Base-by-base conservation (phyloP, 169 alveolate genomes). In the Plasmodium coatneyi region DNA sequence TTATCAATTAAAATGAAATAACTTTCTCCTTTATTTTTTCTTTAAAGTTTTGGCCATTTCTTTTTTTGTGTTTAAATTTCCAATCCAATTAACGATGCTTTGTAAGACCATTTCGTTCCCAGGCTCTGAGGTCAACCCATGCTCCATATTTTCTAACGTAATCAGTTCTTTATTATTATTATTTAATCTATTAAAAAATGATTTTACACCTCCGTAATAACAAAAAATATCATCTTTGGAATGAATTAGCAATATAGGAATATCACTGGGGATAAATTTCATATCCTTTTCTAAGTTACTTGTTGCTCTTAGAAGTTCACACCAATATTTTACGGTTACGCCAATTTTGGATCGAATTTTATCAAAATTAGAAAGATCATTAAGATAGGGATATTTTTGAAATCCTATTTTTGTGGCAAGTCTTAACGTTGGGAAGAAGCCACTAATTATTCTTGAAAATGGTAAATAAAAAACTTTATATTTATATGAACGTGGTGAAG, bases 161-260 rank as follows among this genome's bases (percentile, higher is more conserved):
- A 30, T 39, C 7, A 81, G 19, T 46, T 81, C 52, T 81, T 81
- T 81, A 49, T 52, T 81, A 49, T 49, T 39, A 28, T 25, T 30
- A 19, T 5, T 54, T 49, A 52, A 25, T 52, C 49, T 43, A 81
- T 81, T 81, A 54, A 46, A 52, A 81, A 81, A 81, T n/a, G 74
- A 43, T 25, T 28, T 0, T 81, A 2, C 89, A 5, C 89, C 89
- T 81, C 22, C 6, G 39, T 52, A 81, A 28, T 52, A 5, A 43
- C 96, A 93, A 5, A 83, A 52, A 32, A 41, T 72, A 76, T 95
- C 97, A 39, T 93, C 95, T 71, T 36, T 76, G 6, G 92, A 66
- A 82, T 95, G 97, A 6, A 95, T n/a, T 25, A 95, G 43, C 60
- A 95, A 56, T 30, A 96, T 83, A 2, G 96, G 97, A 19, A 95